These are phyloP conservation scores for Aspergillus haitiensis DNA, from an alignment of 495 filamentous ascomycete species.

Conservation along the genomic window DNA sequence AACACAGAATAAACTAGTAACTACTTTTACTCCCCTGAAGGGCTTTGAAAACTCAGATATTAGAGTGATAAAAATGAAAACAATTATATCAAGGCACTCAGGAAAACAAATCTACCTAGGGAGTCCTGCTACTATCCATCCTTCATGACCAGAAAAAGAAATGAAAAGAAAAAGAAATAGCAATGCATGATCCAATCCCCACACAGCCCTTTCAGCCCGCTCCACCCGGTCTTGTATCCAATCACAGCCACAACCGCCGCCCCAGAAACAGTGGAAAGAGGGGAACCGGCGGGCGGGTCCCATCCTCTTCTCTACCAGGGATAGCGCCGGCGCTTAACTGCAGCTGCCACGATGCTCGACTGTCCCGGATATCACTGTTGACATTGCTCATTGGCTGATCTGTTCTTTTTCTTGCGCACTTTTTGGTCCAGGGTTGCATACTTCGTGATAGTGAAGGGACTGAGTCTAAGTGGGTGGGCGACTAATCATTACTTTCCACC, in stretches of 20 bases:
- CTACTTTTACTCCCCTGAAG: too few relatives aligned
- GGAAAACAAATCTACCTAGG: background rate
- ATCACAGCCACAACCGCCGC: slow-evolving; percentile 2
- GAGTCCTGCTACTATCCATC: too few relatives aligned
- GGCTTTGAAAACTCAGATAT: too few relatives aligned
- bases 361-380: slow-evolving; percentile 13
- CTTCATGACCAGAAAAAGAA: too few relatives aligned
- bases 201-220: slow-evolving; percentile 9
- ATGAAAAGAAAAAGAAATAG: background rate
- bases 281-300: slow-evolving; percentile 11
- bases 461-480: too few relatives aligned
- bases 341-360: slow-evolving; percentile 24
- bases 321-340: slow-evolving; percentile 31
- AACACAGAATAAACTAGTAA: too few relatives aligned
- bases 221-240: slow-evolving; percentile 4
- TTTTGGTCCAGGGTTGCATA: background rate
- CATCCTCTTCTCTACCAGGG: background rate
- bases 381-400: slow-evolving; percentile 18
- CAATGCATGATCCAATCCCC: slow-evolving; percentile 13
- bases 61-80: too few relatives aligned
- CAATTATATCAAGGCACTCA: too few relatives aligned
- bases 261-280: slow-evolving; percentile 8
- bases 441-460: slow-evolving; percentile 11
- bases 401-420: slow-evolving; percentile 1
- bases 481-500: too few relatives aligned